A percentile compares a stretch with the other conserved stretches of the same genome.
Evolutionary conservation across 352 stramenopile genomes (phyloP).

Genomic region (Globisporangium carolinianum): DNA sequence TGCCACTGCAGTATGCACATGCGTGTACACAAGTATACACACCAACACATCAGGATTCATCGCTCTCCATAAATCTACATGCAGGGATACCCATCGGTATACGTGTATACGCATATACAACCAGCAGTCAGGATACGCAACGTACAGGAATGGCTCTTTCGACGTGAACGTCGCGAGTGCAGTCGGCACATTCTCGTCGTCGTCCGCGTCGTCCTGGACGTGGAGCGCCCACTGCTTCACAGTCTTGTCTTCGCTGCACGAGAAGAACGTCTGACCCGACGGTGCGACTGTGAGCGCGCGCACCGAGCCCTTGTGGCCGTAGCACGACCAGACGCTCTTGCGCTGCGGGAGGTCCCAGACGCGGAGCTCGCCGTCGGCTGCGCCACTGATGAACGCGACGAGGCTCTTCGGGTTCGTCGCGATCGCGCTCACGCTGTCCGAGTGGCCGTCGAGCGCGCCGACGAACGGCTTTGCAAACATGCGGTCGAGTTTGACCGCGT

Average conservation of each 20-base stretch:
- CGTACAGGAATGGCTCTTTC: constrained; percentile 83
- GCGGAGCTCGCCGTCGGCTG: constrained; percentile 91
- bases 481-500: constrained; percentile 97
- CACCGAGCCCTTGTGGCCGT: constrained; percentile 93
- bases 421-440: constrained; percentile 93
- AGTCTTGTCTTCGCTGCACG: constrained; percentile 93
- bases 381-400: constrained; percentile 79
- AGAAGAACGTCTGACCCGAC: constrained; percentile 87
- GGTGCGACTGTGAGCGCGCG: constrained; percentile 83
- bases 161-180: constrained; percentile 69
- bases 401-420: constrained; percentile 90
- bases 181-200: constrained; percentile 32
- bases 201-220: constrained; percentile 62
- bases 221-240: constrained; percentile 90
- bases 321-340: constrained; percentile 91
- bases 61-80: no score
- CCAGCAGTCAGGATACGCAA: constrained; percentile 1
- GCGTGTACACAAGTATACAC: constrained; percentile 1
- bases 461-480: constrained; percentile 99
- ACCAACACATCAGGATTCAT: no score
- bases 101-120: not conserved
- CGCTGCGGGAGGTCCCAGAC: constrained; percentile 96
- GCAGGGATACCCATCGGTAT: no score
- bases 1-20: constrained; percentile 79
- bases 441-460: constrained; percentile 95